These are phyloP conservation scores for Blastobotrys elegans DNA, from an alignment of 1,139 yeast genomes.

Conservation along the genomic window DNA sequence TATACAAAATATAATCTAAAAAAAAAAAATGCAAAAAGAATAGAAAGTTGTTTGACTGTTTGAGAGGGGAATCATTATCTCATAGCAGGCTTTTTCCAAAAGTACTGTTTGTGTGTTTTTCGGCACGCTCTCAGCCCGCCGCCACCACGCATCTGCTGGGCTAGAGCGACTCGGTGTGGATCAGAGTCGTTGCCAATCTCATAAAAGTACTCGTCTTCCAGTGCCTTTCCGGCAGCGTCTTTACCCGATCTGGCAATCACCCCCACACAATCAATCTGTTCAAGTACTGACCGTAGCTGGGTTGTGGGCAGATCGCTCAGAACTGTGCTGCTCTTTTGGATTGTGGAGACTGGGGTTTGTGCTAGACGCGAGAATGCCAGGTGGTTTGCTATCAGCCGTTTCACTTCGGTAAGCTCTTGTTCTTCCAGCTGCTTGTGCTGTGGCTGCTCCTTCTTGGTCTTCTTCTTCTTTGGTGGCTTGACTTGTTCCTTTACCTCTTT, in stretches of 20 bases:
- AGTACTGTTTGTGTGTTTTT: constrained; percentile 78
- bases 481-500: not conserved
- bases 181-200: constrained; percentile 79
- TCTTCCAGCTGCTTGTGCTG: not conserved
- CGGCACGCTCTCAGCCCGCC: constrained; percentile 81
- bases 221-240: constrained; percentile 92
- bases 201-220: constrained; percentile 91
- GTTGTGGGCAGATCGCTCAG: constrained; percentile 26
- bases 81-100: constrained; percentile 31
- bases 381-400: constrained; percentile 62
- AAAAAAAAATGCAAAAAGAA: not conserved
- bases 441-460: not conserved
- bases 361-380: constrained; percentile 85
- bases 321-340: constrained; percentile 47
- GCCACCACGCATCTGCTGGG: constrained; percentile 67
- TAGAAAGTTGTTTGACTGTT: no score
- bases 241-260: constrained; percentile 83
- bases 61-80: not conserved
- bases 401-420: constrained; percentile 40
- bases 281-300: constrained; percentile 40
- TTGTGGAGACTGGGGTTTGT: constrained; percentile 72
- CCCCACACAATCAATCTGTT: constrained; percentile 60
- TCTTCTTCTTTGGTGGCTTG: constrained; percentile 5
- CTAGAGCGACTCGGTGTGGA: constrained; percentile 59
- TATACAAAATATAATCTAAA: not conserved